Evolutionary conservation across 345 rosid genomes (phyloP), one percentile per base, ranked within the genome.

Genomic region (Syzygium oleosum): DNA sequence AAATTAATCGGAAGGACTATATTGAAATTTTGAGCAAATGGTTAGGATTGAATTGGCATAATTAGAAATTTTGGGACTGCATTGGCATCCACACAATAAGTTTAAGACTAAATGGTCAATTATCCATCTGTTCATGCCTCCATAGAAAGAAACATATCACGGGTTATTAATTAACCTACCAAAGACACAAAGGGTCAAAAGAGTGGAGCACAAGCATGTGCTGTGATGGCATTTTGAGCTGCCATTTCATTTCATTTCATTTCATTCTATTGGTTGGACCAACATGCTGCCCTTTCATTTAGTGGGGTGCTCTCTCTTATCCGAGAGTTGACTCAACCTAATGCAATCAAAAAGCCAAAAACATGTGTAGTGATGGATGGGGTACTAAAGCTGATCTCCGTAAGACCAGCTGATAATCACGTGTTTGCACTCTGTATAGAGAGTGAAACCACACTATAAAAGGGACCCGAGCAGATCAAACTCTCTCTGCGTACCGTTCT

Each of bases 1-100:
- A 61, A 0, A 14, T 0, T 0, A 10, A 61, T 61, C 0, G 7
- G 1, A 61, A 61, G 0, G 4, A n/a, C 9, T 13, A n/a, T 2
- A 61, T 61, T n/a, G 3, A 12, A n/a, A 61, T n/a, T 59, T n/a
- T 6, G 19, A 61, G 17, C 15, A 14, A 61, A 12, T 16, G 3
- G 6, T 61, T 7, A n/a, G 0, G 38, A 61, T 0, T n/a, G 3
- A n/a, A 61, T 61, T 6, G 9, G 0, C 17, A 61, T n/a, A 61
- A 61, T n/a, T 61, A 1, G 9, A n/a, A n/a, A 61, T 1, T 14
- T n/a, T n/a, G n/a, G 15, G 38, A 61, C n/a, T 3, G 8, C 9
- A n/a, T 6, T 13, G 2, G 7, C 46, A 43, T 43, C 46, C 7
- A 43, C 46, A 43, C 7, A 43, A 55, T 55, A 22, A 22, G 5